Base-by-base conservation (phyloP, 2,329 filamentous ascomycete genomes). In the Dothidotthia symphoricarpi region DNA sequence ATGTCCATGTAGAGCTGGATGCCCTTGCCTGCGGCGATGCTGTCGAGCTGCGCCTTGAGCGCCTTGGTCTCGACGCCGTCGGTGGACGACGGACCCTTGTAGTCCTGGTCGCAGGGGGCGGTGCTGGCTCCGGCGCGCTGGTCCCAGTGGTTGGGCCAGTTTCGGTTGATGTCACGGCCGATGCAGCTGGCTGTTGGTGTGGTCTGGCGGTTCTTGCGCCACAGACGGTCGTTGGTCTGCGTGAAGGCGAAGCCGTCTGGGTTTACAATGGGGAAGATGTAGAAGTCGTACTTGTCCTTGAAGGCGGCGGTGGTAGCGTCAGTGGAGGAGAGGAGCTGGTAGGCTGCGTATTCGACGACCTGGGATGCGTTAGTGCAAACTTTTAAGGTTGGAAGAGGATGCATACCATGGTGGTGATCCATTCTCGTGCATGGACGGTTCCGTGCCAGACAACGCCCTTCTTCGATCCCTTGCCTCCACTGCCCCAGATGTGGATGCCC, bases 201-300 rank as follows among this genome's bases (percentile, higher is more conserved):
- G 4, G 36, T 38, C 41, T 67, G 63, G 0, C 66, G 49, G 49
- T 68, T 68, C 54, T 68, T 68, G 38, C 66, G 53, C 66, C 66
- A 68, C 43, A 68, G 33, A 28, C 66, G 63, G 44, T 68, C 59
- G 30, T 39, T 61, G n/a, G 57, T 53, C 35, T 68, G 66, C 3
- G 61, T 57, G 51, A 61, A 68, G 29, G 61, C 58, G 44, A 68
- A 68, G 38, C 65, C 64, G 33, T 67, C 63, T 1, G 64, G 64
- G 49, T 68, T 68, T 16, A 66, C 61, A n/a, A 67, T 52, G 6
- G 64, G 64, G 44, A 66, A 57, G 49, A 85, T 74, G 60, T 82
- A 83, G 49, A 82, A 82, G 63, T 86, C 83, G 55, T 81, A 83
- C 38, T 71, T 77, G 61, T 83, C 73, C 16, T 84, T 70, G 36